Percentiles rank a stretch among this genome's conserved stretches.
These are phyloP conservation scores for Ecytonucleospora hepatopenaei DNA, from an alignment of 371 early-diverging fungal genomes.

Conservation along the genomic window DNA sequence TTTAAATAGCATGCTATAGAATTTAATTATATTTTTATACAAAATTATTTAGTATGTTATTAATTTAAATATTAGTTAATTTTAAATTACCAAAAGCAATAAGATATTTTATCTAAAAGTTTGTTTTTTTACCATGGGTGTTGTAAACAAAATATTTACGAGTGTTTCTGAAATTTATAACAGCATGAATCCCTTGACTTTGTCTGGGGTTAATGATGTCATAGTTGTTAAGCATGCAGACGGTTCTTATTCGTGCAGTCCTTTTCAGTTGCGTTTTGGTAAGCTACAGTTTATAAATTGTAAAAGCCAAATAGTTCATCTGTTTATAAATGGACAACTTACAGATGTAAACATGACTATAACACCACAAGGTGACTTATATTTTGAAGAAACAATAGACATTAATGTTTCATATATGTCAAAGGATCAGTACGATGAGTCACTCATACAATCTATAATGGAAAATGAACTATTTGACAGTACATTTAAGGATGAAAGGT, in stretches of 20 bases:
- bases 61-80: too few species aligned
- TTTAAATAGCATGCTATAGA: neutral
- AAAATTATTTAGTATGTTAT: neutral
- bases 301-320: conserved; percentile 70
- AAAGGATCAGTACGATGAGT: conserved; percentile 3
- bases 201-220: conserved; percentile 92
- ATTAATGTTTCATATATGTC: conserved; percentile 22
- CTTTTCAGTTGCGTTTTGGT: conserved; percentile 94
- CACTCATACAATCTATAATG: neutral
- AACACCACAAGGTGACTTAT: conserved; percentile 91
- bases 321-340: conserved; percentile 73
- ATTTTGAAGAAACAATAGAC: conserved; percentile 71
- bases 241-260: conserved; percentile 67
- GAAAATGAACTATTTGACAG: neutral
- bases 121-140: too few species aligned
- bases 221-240: conserved; percentile 78
- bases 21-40: neutral
- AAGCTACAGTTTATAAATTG: conserved; percentile 76
- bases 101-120: too few species aligned
- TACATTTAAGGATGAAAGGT: neutral
- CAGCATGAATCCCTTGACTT: conserved; percentile 85
- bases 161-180: conserved; percentile 79
- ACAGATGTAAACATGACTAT: conserved; percentile 69
- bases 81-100: too few species aligned
- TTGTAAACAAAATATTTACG: conserved; percentile 58